Evolutionary conservation across 164 flowering plant genomes (phyloP), one percentile per base, ranked within the genome.

Genomic region (Vitis rupestris): DNA sequence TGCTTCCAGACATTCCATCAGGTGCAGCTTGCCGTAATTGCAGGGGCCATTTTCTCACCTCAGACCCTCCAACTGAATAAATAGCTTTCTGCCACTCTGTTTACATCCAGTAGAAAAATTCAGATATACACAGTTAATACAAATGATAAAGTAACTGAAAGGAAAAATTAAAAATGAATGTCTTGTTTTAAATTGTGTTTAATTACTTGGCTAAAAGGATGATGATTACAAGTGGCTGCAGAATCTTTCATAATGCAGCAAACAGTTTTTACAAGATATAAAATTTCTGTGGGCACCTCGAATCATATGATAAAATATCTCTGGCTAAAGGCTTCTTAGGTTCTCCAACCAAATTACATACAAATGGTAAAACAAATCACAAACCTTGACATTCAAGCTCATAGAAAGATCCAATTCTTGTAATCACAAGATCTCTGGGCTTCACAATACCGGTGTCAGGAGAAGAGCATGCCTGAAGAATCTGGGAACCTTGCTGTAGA

Each of bases 41-140:
- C 75, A 93, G 69, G 12, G 97, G 86, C 99, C 99, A 93, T 68
- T 90, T 93, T 70, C 88, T 93, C 72, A 91, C 85, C 72, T 96
- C 99, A 68, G 88, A 84, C 11, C 99, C 98, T 49, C 99, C 94
- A 72, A 87, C 84, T 30, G 89, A 74, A 81, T 86, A 89, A 47
- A 96, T 85, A 66, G 99, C 99, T 70, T 91, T 96, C 74, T 96
- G 97, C 99, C 99, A 96, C 74, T 96, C 99, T 96, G 85, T 69
- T 78, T 57, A 75, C 29, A 65, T 54, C 63, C 10, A 17, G 56
- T 60, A n/a, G 29, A 54, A 13, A 55, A 77, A 47, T 67, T 12
- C 27, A 59, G 63, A 17, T 23, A 4, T n/a, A 44, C 15, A 66
- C 50, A 2, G 48, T 47, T 53, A 58, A 37, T 52, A 4, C 48